Evolutionary conservation across 148 eudicot genomes (phyloP), one percentile per base, ranked within the genome.

Genomic region (Dianthus caryophyllus): DNA sequence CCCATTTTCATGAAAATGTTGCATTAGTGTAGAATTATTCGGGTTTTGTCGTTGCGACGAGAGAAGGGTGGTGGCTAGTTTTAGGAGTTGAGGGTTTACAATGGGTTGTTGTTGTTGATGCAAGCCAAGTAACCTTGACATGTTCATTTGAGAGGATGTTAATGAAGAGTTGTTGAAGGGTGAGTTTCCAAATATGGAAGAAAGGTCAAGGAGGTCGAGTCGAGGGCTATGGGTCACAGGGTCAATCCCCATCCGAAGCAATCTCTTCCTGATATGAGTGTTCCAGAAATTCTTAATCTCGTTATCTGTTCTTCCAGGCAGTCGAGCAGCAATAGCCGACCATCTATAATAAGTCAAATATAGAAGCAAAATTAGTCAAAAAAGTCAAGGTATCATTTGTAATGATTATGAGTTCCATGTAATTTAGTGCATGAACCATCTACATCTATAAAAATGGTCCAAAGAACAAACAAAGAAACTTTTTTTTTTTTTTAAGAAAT

Each of bases 211-310:
- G 64, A 90, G 89, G 75, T 94, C 96, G 6, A 94, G 87, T 9
- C 97, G 86, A 54, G 97, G 99, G 52, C 82, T 90, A 29, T 94
- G 99, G 15, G 99, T 90, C 43, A 90, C 99, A 0, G 97, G 99
- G 52, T 94, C 97, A 21, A 94, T 86, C 46, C 99, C 99, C 97
- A 94, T 94, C 5, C 90, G 77, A 2, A 94, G 83, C 53, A 94
- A 85, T 62, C 82, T 77, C 50, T 94, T 94, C 7, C 99, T 52
- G 25, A 94, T 86, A 72, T 90, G 97, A 11, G 97, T 94, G 81
- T 94, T 94, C 99, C 99, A 94, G 26, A 84, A 88, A 67, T 94
- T 94, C 73, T 94, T 94, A 63, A 94, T 90, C 39, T 94, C 99
- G 11, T 94, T 94, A 31, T 94, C 99, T 0, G 99, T 94, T 50